phyloP scores from a whole-genome alignment of 768 basidiomycete species.

The Tylopilus balloui region DNA sequence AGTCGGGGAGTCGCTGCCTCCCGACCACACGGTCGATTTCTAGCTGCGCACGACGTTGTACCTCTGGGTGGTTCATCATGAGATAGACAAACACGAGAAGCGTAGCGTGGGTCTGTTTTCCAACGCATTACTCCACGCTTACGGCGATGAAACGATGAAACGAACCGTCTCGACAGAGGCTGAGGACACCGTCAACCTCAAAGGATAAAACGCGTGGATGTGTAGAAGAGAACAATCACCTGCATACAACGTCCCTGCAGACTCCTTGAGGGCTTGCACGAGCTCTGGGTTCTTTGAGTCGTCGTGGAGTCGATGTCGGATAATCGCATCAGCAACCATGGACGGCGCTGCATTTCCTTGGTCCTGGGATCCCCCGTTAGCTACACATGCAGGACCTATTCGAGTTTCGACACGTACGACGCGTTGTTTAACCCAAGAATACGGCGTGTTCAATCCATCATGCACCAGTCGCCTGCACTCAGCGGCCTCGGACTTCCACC shows the following conservation, averaged over 20 bases:
- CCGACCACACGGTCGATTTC: constrained; percentile 33
- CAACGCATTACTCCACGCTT: neutral
- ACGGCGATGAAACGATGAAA: neutral
- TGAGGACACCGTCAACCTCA: neutral
- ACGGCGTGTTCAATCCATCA: constrained; percentile 12
- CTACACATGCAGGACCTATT: neutral
- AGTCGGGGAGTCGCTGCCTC: constrained; percentile 26
- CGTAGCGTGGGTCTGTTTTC: neutral
- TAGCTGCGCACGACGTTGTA: constrained; percentile 27
- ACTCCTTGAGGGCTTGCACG: neutral
- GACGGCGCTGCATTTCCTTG: constrained; percentile 8
- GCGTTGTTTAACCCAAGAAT: constrained; percentile 6
- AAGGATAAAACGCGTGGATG: too few species aligned
- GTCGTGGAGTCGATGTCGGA: neutral
- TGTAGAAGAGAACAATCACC: neutral
- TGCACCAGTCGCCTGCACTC: constrained; percentile 6
- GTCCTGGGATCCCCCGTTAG: neutral
- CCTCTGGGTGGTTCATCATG: constrained; percentile 28
- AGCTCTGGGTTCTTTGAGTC: constrained; percentile 5
- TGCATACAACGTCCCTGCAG: neutral
- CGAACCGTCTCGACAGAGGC: neutral
- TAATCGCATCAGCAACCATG: constrained; percentile 17
- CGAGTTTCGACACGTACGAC: neutral
- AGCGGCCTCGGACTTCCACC: constrained; percentile 15
- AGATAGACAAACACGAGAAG: constrained; percentile 28